Base-by-base conservation (phyloP, 352 stramenopile genomes). In the Globisporangium nagaii region DNA sequence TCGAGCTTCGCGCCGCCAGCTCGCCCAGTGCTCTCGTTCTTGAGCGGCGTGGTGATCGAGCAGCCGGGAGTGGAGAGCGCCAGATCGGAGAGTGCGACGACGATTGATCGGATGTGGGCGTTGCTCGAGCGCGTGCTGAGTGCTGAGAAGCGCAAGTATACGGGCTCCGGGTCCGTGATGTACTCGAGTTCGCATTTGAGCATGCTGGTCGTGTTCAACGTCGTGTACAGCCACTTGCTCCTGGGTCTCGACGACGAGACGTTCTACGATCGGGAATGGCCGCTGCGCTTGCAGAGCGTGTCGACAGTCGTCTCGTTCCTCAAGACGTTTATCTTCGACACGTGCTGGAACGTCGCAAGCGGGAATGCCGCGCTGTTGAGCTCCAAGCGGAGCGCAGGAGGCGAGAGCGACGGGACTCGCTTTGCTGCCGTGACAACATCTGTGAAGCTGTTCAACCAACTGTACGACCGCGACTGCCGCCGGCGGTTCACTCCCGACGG, bases 361-460 rank as follows among this genome's bases (percentile, higher is more conserved):
- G 60, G 44, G 19, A 68, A 59, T 11, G 8, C 24, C 22, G 28
- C 31, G 51, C 19, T 40, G 22, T 42, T 46, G 10, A 41, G 25
- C 8, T 32, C 13, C n/a, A 36, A 50, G n/a, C 36, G 25, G 1
- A 41, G 19, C 7, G 50, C 55, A 12, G 42, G 47, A n/a, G 52
- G 59, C 4, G 45, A 73, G 25, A 53, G 41, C 10, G 65, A 78
- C 4, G 44, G 71, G 27, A 48, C 58, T 19, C 42, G 79, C 15
- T 80, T 92, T 32, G 63, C 74, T 1, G 52, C 65, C 0, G 66
- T 90, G 27, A 77, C 79, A 31, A 80, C 76, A 1, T 78, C 77
- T 1, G 66, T 90, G 10, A 86, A 86, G 60, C 64, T 93, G 11
- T 90, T 88, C 52, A 93, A 93, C 52, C 79, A 89, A 54, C 62